phyloP scores from a whole-genome alignment of 257 asterid genomes.

The Lithospermum erythrorhizon region DNA sequence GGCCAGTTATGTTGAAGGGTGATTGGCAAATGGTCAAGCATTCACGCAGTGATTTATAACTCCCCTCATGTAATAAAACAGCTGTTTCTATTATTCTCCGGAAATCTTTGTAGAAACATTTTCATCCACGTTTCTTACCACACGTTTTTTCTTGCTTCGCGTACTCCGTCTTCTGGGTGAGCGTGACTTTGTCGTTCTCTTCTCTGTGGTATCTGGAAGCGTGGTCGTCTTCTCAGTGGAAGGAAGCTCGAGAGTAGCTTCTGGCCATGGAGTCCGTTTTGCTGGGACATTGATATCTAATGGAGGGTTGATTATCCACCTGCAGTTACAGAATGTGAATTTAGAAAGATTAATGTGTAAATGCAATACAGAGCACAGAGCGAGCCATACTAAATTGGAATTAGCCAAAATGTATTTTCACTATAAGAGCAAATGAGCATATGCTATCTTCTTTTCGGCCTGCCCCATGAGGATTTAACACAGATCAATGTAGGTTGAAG shows the following conservation, averaged over 20 bases:
- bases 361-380: too few species aligned
- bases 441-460: too few species aligned
- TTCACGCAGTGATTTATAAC: conserved; percentile 24
- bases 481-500: too few species aligned
- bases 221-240: conserved; percentile 30
- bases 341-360: background rate
- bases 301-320: conserved; percentile 92
- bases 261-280: conserved; percentile 97
- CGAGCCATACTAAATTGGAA: too few species aligned
- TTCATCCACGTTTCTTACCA: conserved; percentile 38
- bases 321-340: conserved; percentile 16
- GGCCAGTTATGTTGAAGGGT: conserved; percentile 16
- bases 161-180: conserved; percentile 57
- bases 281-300: conserved; percentile 79
- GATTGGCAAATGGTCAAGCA: conserved; percentile 4
- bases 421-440: too few species aligned
- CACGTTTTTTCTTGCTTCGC: conserved; percentile 51
- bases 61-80: background rate
- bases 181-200: conserved; percentile 39
- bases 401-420: too few species aligned
- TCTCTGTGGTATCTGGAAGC: conserved; percentile 38
- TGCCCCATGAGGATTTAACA: too few species aligned
- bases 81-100: too few species aligned
- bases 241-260: conserved; percentile 82
- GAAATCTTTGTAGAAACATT: conserved; percentile 29